phyloP scores from a whole-genome alignment of 2,329 filamentous ascomycete species.

The Annulohypoxylon truncatum region DNA sequence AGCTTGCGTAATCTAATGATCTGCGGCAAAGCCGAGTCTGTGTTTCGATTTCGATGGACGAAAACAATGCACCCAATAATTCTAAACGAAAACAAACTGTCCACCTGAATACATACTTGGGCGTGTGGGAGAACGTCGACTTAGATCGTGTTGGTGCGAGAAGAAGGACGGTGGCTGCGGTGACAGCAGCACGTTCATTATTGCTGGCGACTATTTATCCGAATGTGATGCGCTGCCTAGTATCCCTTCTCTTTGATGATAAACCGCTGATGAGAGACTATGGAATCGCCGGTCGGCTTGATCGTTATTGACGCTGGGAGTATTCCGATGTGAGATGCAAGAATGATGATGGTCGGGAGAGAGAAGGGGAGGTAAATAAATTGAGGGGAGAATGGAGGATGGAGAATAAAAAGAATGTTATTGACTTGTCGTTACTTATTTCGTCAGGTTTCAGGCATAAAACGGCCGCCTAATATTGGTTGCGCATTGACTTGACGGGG shows the following conservation, averaged over 20 bases:
- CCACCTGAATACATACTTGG: constrained; percentile 59
- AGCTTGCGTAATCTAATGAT: not conserved
- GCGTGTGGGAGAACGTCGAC: constrained; percentile 65
- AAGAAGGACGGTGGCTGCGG: constrained; percentile 68
- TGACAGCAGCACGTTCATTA: constrained; percentile 72
- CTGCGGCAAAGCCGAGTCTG: constrained; percentile 9
- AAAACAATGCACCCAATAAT: not conserved
- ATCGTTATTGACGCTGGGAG: constrained; percentile 12
- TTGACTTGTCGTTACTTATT: constrained; percentile 28
- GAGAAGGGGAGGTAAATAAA: not conserved
- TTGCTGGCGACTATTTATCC: constrained; percentile 15
- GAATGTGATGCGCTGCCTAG: not conserved
- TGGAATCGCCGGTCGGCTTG: constrained; percentile 2
- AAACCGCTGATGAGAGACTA: not conserved
- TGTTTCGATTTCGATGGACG: constrained; percentile 9
- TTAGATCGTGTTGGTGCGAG: constrained; percentile 68
- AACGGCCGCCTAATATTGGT: constrained; percentile 22
- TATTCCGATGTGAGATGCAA: constrained; percentile 9
- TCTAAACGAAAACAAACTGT: not conserved
- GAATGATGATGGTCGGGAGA: not conserved
- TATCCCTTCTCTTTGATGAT: not conserved
- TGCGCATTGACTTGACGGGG: constrained; percentile 23
- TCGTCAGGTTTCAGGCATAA: constrained; percentile 21
- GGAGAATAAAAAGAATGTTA: constrained; percentile 26
- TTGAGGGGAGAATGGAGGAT: constrained; percentile 8